Base-by-base conservation (phyloP, 768 basidiomycete genomes). In the Suillus sp. region DNA sequence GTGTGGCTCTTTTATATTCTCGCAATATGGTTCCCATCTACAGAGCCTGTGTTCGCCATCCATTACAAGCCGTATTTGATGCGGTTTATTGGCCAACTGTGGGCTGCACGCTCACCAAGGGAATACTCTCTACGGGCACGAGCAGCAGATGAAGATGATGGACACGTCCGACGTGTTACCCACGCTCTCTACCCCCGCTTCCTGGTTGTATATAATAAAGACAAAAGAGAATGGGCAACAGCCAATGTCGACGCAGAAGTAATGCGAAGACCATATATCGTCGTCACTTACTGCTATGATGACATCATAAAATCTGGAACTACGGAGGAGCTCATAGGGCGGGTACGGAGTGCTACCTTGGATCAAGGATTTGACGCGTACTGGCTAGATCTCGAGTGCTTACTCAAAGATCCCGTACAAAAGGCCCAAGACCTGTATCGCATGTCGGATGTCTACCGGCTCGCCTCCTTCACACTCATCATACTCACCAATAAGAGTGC, bases 401-500 rank as follows among this genome's bases (percentile, higher is more conserved):
- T 64, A 55, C 9, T 62, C n/a, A 47, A 61, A 4, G 22, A 42
- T 53, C 13, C 42, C 4, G 4, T 30, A 0, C 43, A 54, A 35
- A 65, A 73, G 22, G 25, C 57, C 54, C 32, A 64, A 22, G 72
- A 73, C 56, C 11, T 73, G 13, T 71, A 67, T 64, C 63, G 67
- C 35, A 72, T 71, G 70, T 63, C 70, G 4, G 70, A 71, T 14
- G 60, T 71, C 8, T 71, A 71, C 25, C 65, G 62, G 14, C 27
- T 59, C 1, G 70, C 70, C 22, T 60, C 66, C 51, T 73, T 71
- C 60, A 71, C 72, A 3, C 65, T 71, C 9, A 70, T 74, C 47
- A 45, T 72, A 50, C 61, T 74, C 37, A 54, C 57, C n/a, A 38
- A 67, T 6, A 43, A 64, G 9, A 22, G 18, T 1, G 60, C 63